Percentiles rank a stretch among this genome's conserved stretches.
phyloP scores from a whole-genome alignment of 306 rosid genomes.

The Hippophae tibetana region DNA sequence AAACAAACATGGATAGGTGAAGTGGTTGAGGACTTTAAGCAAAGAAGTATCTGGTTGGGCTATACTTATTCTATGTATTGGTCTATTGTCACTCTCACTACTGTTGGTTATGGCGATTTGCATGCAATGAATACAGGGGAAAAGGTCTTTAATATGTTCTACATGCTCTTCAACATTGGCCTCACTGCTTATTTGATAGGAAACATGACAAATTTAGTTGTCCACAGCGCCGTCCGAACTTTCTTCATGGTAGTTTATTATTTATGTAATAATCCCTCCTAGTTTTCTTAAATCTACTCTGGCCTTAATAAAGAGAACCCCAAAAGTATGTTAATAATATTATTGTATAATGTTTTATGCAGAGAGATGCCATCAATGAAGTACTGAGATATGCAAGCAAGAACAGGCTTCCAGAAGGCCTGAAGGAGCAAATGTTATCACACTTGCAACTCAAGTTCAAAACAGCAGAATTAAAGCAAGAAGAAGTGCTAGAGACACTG shows the following conservation, averaged over 20 bases:
- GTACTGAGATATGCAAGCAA: slow-evolving; percentile 61
- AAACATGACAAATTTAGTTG: slow-evolving; percentile 82
- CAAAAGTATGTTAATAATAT: too few species aligned
- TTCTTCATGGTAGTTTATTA: slow-evolving; percentile 29
- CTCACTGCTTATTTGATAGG: slow-evolving; percentile 79
- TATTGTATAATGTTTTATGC: neutral
- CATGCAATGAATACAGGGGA: slow-evolving; percentile 64
- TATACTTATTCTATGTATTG: slow-evolving; percentile 77
- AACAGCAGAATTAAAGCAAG: slow-evolving; percentile 80
- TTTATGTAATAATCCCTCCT: too few species aligned
- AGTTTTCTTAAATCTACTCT: too few species aligned
- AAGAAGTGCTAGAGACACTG: slow-evolving; percentile 54
- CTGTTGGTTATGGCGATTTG: slow-evolving; percentile 89
- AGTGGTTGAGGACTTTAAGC: slow-evolving; percentile 32
- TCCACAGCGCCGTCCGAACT: slow-evolving; percentile 62
- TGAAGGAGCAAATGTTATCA: slow-evolving; percentile 78
- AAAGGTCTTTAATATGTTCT: slow-evolving; percentile 56
- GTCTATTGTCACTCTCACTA: slow-evolving; percentile 73
- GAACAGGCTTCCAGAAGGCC: slow-evolving; percentile 62
- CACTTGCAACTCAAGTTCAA: slow-evolving; percentile 75
- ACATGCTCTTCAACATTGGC: slow-evolving; percentile 91
- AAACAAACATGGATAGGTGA: slow-evolving; percentile 68
- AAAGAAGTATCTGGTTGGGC: slow-evolving; percentile 41
- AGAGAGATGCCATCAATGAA: slow-evolving; percentile 75
- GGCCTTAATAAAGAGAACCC: too few species aligned